Conservation (phyloP, 2,329 filamentous ascomycete genomes). For the Clathrospora elynae region DNA sequence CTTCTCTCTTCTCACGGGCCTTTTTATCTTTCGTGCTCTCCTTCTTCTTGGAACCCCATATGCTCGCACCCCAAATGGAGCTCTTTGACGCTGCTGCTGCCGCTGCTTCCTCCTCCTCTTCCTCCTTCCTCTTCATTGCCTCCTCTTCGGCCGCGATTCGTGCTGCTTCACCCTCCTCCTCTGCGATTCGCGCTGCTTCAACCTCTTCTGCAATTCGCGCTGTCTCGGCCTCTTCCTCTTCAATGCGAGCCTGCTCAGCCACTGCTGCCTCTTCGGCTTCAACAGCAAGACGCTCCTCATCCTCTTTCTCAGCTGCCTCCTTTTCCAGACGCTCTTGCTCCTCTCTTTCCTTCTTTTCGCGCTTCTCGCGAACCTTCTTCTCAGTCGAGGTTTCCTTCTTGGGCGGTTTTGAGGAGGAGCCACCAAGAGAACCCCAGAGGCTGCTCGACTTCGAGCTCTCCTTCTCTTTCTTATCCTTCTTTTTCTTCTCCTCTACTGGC, state of each 20-base stretch:
- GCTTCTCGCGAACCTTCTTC: slow-evolving; percentile 41
- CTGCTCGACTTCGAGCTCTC: slow-evolving; percentile 27
- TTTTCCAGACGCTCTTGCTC: slow-evolving; percentile 36
- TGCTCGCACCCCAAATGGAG: slow-evolving; percentile 34
- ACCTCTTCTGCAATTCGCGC: slow-evolving; percentile 12
- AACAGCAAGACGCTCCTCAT: slow-evolving; percentile 28
- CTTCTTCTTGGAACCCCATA: slow-evolving; percentile 47
- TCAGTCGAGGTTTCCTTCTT: slow-evolving; percentile 44
- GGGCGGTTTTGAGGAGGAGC: slow-evolving; percentile 24
- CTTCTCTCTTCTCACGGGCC: slow-evolving; percentile 45
- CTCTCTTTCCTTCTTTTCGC: slow-evolving; percentile 38
- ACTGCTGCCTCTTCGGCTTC: slow-evolving; percentile 39
- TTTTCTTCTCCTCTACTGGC: slow-evolving; percentile 31
- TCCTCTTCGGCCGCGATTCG: slow-evolving; percentile 30
- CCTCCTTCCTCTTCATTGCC: slow-evolving; percentile 21
- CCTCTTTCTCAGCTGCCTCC: slow-evolving; percentile 51
- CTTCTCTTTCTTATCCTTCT: slow-evolving; percentile 37
- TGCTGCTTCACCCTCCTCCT: slow-evolving; percentile 10
- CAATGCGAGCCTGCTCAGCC: slow-evolving; percentile 40
- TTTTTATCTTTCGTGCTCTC: slow-evolving; percentile 39
- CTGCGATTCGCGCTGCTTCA: slow-evolving; percentile 5
- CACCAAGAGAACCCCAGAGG: slow-evolving; percentile 30
- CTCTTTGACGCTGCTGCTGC: slow-evolving; percentile 37
- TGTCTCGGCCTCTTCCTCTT: slow-evolving; percentile 13
- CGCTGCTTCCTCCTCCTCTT: slow-evolving; percentile 27